Evolutionary conservation across 2,329 filamentous ascomycete genomes (phyloP).

Genomic region (Colletotrichum simmondsii): DNA sequence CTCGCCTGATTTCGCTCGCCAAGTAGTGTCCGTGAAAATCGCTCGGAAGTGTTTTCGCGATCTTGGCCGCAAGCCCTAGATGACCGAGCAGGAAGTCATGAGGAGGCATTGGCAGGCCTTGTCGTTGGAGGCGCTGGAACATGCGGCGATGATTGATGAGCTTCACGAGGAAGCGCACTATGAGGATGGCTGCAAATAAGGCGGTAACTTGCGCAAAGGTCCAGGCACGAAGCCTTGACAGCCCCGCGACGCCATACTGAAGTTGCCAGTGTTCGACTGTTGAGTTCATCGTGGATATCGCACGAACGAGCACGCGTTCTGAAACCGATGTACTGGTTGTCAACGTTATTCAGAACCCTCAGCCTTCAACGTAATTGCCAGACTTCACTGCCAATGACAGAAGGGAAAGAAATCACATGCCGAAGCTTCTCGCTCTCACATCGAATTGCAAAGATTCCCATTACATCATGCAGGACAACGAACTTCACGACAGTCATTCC

Average conservation of each 20-base stretch:
- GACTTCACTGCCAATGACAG: background rate
- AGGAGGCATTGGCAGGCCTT: background rate
- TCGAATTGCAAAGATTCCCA: background rate
- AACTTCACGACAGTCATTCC: background rate
- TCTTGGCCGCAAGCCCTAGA: background rate
- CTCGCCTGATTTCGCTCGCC: background rate
- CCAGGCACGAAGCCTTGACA: background rate
- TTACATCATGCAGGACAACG: background rate
- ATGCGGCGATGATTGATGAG: conserved; percentile 8
- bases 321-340: background rate
- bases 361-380: background rate
- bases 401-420: background rate
- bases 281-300: background rate
- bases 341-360: background rate
- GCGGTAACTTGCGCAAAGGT: background rate
- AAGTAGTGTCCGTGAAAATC: conserved; percentile 4
- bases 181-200: background rate
- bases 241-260: background rate
- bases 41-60: background rate
- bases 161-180: background rate
- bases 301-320: background rate
- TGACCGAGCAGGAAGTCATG: background rate
- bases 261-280: background rate
- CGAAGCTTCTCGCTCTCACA: background rate
- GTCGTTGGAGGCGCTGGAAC: background rate